Evolutionary conservation across 2,329 filamentous ascomycete species (phyloP), one percentile per base, ranked within the genome.

Genomic region (Colletotrichum incanum): DNA sequence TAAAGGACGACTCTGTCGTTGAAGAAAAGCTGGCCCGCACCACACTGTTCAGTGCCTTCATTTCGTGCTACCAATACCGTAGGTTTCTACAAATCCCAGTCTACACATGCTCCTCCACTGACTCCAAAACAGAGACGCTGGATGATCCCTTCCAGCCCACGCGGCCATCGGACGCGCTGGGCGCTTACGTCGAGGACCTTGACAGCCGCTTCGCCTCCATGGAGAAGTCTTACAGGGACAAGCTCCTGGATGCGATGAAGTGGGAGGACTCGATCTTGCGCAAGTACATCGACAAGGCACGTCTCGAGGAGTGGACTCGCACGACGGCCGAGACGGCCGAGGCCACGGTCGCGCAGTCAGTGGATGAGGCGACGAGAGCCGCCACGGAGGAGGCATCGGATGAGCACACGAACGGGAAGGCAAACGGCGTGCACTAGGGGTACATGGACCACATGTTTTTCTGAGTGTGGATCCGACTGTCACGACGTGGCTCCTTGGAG

Each of bases 1-100:
- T 92, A 71, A 93, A 93, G 79, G 90, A 91, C 68, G 95, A 97
- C 77, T 83, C 85, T 3, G 88, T 93, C 73, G 89, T 94, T 37
- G 85, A 91, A 65, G 86, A 88, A 37, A 85, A 89, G 23, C 82
- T 97, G 34, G 84, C 85, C 41, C 83, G 87, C 68, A 97, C 94
- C 5, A 86, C 91, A 37, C 85, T 94, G 6, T 95, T 91, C 78
- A 86, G 85, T 75, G 92, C 94, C 58, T 84, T 94, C 65, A 88
- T 86, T 72, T 86, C 89, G 60, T 90, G 93, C 76, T 86, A 92
- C 75, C 87, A 88, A 74, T 87, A 89, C 75, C 88, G 93, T 94
- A 31, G 52, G 71, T 59, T 9, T 26, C 47, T 65, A 31, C 50
- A 78, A 76, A 74, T 70, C 65, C 71, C 37, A 67, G 67, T 39